Conservation (phyloP, 1,284 basidiomycete species). For the Chiua sp. region DNA sequence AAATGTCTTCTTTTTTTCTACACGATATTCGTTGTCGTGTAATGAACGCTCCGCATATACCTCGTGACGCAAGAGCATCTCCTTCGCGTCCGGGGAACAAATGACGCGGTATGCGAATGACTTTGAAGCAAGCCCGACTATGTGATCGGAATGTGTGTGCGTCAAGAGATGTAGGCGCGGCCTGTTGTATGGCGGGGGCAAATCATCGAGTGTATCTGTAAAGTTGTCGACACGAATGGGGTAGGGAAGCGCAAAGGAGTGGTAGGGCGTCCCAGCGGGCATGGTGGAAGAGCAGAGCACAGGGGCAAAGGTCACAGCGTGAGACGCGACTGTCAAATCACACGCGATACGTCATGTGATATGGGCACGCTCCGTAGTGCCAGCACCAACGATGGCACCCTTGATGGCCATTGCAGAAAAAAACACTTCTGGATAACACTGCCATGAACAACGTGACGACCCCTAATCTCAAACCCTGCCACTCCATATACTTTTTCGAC, state of each 20-base stretch:
- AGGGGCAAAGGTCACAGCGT: conserved; percentile 15
- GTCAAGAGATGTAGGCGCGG: conserved; percentile 78
- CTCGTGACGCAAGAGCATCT: conserved; percentile 81
- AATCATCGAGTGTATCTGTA: conserved; percentile 43
- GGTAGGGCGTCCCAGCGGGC: conserved; percentile 74
- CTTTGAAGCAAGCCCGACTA: conserved; percentile 68
- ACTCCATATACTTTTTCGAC: no score
- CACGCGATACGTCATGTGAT: background rate
- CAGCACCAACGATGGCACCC: no score
- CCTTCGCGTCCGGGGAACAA: conserved; percentile 82
- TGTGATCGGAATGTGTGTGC: conserved; percentile 87
- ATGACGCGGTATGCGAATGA: conserved; percentile 72
- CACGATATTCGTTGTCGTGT: conserved; percentile 53
- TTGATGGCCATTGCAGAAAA: no score
- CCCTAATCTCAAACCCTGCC: no score
- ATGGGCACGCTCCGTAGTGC: no score
- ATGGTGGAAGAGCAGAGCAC: conserved; percentile 40
- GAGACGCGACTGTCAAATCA: background rate
- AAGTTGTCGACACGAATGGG: conserved; percentile 85
- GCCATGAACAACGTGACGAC: no score
- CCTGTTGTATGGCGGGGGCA: conserved; percentile 40
- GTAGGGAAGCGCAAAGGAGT: conserved; percentile 71
- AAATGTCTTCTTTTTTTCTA: conserved; percentile 66
- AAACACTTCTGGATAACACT: no score
- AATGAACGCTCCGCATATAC: conserved; percentile 66